phyloP scores from a whole-genome alignment of 371 early-diverging fungal species.

The Umbelopsis sp. region DNA sequence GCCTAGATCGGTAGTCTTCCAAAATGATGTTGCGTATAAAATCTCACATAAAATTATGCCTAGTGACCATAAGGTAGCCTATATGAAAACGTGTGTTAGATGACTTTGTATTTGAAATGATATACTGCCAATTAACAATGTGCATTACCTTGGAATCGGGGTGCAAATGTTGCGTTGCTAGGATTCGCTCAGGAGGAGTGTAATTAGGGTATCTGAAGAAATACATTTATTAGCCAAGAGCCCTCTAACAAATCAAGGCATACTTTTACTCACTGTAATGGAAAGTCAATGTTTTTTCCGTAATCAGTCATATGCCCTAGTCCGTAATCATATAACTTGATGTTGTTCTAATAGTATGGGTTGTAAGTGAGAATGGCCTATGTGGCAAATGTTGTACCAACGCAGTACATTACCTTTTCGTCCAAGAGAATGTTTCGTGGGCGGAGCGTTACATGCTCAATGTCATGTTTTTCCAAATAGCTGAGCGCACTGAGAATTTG shows the following conservation, averaged over 20 bases:
- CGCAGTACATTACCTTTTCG: constrained; percentile 35
- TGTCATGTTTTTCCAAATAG: constrained; percentile 49
- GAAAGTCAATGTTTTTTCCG: constrained; percentile 65
- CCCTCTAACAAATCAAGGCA: background rate
- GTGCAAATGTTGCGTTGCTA: constrained; percentile 1
- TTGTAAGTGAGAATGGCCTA: background rate
- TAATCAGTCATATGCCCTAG: constrained; percentile 65
- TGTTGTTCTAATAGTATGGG: constrained; percentile 31
- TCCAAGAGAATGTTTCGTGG: constrained; percentile 58
- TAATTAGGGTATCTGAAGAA: constrained; percentile 35
- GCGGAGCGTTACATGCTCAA: constrained; percentile 56
- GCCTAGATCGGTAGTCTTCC: constrained; percentile 54
- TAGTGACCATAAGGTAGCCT: constrained; percentile 67
- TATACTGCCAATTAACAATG: background rate
- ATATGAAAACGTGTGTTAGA: background rate
- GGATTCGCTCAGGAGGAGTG: constrained; percentile 42
- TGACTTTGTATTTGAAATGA: background rate
- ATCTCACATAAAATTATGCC: constrained; percentile 64
- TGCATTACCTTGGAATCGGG: background rate
- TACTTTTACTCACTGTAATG: constrained; percentile 51
- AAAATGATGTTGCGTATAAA: constrained; percentile 57
- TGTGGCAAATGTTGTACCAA: background rate
- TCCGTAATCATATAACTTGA: constrained; percentile 67
- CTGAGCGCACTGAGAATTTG: constrained; percentile 58
- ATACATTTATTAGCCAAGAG: background rate